These are phyloP conservation scores for Avena insularis DNA, from an alignment of 176 grass and related monocot genomes.

Conservation along the genomic window DNA sequence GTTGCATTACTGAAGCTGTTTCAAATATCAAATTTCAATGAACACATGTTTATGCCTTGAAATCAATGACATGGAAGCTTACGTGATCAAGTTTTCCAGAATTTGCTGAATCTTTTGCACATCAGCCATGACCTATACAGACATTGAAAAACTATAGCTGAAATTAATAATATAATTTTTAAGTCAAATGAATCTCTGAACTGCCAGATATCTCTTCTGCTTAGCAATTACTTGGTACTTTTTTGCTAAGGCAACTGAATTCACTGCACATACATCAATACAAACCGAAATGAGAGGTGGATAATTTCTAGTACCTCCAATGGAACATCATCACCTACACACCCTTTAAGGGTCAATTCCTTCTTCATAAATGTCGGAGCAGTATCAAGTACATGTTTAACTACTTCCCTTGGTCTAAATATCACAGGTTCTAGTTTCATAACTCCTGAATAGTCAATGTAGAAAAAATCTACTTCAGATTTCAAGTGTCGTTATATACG, in stretches of 20 bases:
- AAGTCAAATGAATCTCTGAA: not conserved
- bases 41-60: conserved; percentile 5
- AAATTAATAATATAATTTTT: not conserved
- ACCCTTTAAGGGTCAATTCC: conserved; percentile 81
- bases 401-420: conserved; percentile 95
- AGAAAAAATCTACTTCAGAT: conserved; percentile 32
- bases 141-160: conserved; percentile 30
- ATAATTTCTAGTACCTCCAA: conserved; percentile 64
- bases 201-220: not conserved
- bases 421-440: conserved; percentile 83
- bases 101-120: conserved; percentile 82
- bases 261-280: conserved; percentile 2
- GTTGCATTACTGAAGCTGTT: conserved; percentile 76
- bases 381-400: conserved; percentile 89
- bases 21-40: conserved; percentile 33
- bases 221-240: not conserved
- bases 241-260: not conserved
- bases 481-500: conserved; percentile 2
- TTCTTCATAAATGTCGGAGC: conserved; percentile 81
- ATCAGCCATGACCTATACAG: conserved; percentile 74
- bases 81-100: conserved; percentile 83
- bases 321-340: conserved; percentile 80
- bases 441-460: conserved; percentile 54
- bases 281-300: conserved; percentile 1
- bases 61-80: conserved; percentile 39